phyloP scores from a whole-genome alignment of 371 early-diverging fungal species.

The Mortierella sp. region DNA sequence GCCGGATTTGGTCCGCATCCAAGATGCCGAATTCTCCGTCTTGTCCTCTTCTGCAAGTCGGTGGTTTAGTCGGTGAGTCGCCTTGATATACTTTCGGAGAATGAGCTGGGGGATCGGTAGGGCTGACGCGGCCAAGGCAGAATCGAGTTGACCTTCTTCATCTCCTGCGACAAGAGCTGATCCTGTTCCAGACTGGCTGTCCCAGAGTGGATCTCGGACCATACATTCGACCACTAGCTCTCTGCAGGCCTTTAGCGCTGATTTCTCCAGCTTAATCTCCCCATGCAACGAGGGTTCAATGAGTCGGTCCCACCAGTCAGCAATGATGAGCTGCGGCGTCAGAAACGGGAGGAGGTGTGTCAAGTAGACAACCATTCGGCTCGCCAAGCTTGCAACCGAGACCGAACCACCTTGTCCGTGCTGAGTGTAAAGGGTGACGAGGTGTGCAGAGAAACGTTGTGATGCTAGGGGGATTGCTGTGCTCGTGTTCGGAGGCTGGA shows the following conservation, averaged over 20 bases:
- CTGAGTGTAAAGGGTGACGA: conserved; percentile 33
- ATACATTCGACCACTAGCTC: conserved; percentile 48
- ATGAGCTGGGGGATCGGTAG: conserved; percentile 48
- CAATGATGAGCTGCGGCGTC: conserved; percentile 37
- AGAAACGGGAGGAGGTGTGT: conserved; percentile 43
- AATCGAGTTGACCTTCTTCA: conserved; percentile 44
- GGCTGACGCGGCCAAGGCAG: conserved; percentile 14
- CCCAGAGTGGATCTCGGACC: conserved; percentile 29
- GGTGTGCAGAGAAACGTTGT: conserved; percentile 43
- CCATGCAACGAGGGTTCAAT: conserved; percentile 48
- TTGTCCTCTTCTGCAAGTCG: conserved; percentile 22
- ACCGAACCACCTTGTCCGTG: conserved; percentile 12
- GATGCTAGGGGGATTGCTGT: conserved; percentile 29
- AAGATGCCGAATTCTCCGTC: conserved; percentile 1
- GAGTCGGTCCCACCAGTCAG: conserved; percentile 51
- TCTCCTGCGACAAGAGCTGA: conserved; percentile 44
- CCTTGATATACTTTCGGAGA: conserved; percentile 38
- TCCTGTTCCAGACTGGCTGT: conserved; percentile 24
- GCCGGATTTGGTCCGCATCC: conserved; percentile 16
- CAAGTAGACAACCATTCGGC: conserved; percentile 42
- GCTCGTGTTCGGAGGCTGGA: background rate
- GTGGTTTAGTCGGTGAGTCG: conserved; percentile 40
- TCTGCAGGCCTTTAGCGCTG: conserved; percentile 39
- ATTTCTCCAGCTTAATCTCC: conserved; percentile 50
- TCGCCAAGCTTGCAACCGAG: conserved; percentile 30